Conservation (phyloP, 108 stramenopile genomes). For the Cyclotella choctawhatcheeana region DNA sequence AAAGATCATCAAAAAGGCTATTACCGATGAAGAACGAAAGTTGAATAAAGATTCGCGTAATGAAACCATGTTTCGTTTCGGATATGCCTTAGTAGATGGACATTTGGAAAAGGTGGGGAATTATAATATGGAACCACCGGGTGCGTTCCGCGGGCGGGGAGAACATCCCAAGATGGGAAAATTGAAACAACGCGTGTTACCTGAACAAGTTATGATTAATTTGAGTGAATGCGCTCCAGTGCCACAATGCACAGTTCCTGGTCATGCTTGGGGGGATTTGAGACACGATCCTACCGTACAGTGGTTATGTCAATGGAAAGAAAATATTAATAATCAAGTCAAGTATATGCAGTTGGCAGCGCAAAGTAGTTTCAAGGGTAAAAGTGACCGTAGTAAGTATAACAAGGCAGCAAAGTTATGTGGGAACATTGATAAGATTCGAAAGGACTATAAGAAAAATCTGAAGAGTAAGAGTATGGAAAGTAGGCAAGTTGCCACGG, state of each 20-base stretch:
- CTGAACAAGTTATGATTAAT: slow-evolving; percentile 92
- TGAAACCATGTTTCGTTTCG: slow-evolving; percentile 79
- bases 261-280: slow-evolving; percentile 95
- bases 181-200: slow-evolving; percentile 90
- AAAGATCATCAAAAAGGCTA: slow-evolving; percentile 91
- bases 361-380: slow-evolving; percentile 98
- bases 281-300: slow-evolving; percentile 97
- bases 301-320: slow-evolving; percentile 98
- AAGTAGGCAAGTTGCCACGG: slow-evolving; percentile 93
- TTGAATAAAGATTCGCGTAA: slow-evolving; percentile 88
- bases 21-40: slow-evolving; percentile 94
- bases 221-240: slow-evolving; percentile 84
- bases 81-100: slow-evolving; percentile 95
- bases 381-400: slow-evolving; percentile 97
- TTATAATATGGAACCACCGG: slow-evolving; percentile 97
- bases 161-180: slow-evolving; percentile 99
- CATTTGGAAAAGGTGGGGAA: slow-evolving; percentile 96
- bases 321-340: slow-evolving; percentile 93
- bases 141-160: slow-evolving; percentile 98
- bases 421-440: slow-evolving; percentile 95
- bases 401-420: slow-evolving; percentile 97
- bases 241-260: slow-evolving; percentile 91
- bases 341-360: slow-evolving; percentile 99
- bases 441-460: slow-evolving; percentile 91
- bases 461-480: slow-evolving; percentile 80